These are phyloP conservation scores for Eucalyptus sp. DNA, from an alignment of 345 rosid species.

Conservation along the genomic window DNA sequence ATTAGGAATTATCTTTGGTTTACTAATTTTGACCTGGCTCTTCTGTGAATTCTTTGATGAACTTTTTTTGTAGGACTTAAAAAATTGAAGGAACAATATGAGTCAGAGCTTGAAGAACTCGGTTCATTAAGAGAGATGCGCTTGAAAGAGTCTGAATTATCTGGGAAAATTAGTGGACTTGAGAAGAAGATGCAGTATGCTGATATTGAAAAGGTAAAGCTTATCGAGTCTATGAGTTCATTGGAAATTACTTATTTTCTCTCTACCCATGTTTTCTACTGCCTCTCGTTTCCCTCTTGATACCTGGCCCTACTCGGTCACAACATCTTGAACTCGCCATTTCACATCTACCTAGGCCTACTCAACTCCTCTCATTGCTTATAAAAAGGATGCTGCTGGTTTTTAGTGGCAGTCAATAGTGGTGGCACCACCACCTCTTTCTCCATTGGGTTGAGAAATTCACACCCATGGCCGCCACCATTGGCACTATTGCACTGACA, in stretches of 20 bases:
- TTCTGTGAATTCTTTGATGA: background rate
- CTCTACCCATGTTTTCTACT: background rate
- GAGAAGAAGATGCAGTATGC: constrained; percentile 97
- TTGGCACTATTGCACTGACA: background rate
- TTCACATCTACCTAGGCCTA: background rate
- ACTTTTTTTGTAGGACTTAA: constrained; percentile 35
- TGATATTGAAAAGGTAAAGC: constrained; percentile 78
- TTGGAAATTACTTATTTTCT: background rate
- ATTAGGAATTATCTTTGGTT: background rate
- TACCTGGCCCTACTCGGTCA: background rate
- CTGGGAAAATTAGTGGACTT: constrained; percentile 92
- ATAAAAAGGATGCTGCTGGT: background rate
- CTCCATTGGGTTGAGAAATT: background rate
- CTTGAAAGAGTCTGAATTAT: constrained; percentile 81
- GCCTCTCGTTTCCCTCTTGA: background rate
- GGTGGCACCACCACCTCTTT: background rate
- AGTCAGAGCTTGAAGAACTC: constrained; percentile 66
- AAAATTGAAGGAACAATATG: constrained; percentile 70
- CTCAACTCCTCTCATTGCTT: background rate
- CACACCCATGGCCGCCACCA: background rate
- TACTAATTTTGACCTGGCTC: background rate
- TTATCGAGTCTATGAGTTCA: background rate
- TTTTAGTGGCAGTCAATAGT: background rate
- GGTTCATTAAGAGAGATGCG: constrained; percentile 96
- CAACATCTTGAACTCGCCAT: background rate